Conservation (phyloP, 352 stramenopile species). For the Globisporangium heterothallicum region DNA sequence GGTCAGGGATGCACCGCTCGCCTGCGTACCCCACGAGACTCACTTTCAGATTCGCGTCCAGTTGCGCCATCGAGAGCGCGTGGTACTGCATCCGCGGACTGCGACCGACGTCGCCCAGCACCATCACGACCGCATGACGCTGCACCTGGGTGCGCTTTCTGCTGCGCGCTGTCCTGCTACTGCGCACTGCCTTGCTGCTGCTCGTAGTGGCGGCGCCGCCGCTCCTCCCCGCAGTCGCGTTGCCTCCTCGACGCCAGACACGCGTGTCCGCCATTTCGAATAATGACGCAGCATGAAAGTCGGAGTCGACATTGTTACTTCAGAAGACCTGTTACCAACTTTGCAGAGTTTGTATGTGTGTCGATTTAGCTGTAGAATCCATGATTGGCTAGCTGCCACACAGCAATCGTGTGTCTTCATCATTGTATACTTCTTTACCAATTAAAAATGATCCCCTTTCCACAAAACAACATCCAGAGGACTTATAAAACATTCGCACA, state of each 20-base stretch:
- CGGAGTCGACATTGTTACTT: not conserved
- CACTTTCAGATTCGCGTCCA: conserved; percentile 53
- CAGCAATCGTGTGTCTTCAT: too few relatives aligned
- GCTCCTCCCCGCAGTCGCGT: not conserved
- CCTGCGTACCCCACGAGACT: conserved; percentile 94
- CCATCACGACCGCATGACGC: conserved; percentile 87
- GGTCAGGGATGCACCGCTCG: conserved; percentile 80
- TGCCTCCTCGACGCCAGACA: conserved; percentile 1
- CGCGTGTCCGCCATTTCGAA: conserved; percentile 1
- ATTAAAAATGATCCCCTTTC: too few relatives aligned
- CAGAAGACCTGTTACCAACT: too few relatives aligned
- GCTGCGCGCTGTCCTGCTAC: not conserved
- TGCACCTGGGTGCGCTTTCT: too few relatives aligned
- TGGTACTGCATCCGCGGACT: conserved; percentile 99
- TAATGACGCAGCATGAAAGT: not conserved
- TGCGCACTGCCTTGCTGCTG: conserved; percentile 1
- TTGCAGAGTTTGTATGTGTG: too few relatives aligned
- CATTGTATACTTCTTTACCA: too few relatives aligned
- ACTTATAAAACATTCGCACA: conserved; percentile 7
- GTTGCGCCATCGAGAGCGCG: conserved; percentile 89
- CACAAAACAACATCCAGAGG: too few relatives aligned
- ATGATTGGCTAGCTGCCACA: too few relatives aligned
- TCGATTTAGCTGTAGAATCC: too few relatives aligned
- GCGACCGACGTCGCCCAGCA: conserved; percentile 93
- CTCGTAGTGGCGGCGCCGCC: not conserved